phyloP scores from a whole-genome alignment of 129 eudicot genomes.

The Scalesia atractyloides region DNA sequence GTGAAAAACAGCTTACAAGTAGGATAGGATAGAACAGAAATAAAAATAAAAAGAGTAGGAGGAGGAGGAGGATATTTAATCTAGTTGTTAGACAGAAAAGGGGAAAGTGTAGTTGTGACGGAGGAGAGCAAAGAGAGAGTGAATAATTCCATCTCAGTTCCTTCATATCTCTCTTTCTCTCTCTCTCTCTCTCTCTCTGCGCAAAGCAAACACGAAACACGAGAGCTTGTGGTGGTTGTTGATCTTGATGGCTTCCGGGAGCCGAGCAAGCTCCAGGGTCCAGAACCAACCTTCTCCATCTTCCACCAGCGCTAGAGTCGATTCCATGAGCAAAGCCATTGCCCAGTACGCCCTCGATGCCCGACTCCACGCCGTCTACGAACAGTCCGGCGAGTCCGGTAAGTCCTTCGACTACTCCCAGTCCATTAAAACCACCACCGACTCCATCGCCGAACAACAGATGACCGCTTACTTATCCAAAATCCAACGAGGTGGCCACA shows the following conservation, averaged over 20 bases:
- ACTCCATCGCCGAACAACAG: constrained; percentile 70
- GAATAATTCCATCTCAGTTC: too few relatives aligned
- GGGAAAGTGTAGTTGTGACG: too few relatives aligned
- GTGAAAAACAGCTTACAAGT: too few relatives aligned
- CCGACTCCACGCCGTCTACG: constrained; percentile 72
- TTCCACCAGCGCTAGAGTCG: constrained; percentile 30
- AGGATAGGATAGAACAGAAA: too few relatives aligned
- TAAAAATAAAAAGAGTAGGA: too few relatives aligned
- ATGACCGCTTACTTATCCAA: constrained; percentile 73
- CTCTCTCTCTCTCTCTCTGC: too few relatives aligned
- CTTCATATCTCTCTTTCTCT: too few relatives aligned
- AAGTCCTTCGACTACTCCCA: constrained; percentile 82
- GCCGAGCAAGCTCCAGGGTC: constrained; percentile 40
- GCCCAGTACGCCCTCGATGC: constrained; percentile 86
- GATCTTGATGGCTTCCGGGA: constrained; percentile 40
- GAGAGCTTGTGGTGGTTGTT: too few relatives aligned
- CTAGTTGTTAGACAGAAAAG: too few relatives aligned
- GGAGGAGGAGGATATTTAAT: too few relatives aligned
- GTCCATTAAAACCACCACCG: constrained; percentile 51
- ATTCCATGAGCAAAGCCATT: constrained; percentile 71
- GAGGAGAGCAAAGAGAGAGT: too few relatives aligned
- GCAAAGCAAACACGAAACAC: too few relatives aligned
- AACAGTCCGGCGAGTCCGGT: constrained; percentile 78
- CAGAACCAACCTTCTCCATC: constrained; percentile 28
- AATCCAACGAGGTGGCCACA: constrained; percentile 87